phyloP scores from a whole-genome alignment of 495 filamentous ascomycete species.

The Annulohypoxylon maeteangense region DNA sequence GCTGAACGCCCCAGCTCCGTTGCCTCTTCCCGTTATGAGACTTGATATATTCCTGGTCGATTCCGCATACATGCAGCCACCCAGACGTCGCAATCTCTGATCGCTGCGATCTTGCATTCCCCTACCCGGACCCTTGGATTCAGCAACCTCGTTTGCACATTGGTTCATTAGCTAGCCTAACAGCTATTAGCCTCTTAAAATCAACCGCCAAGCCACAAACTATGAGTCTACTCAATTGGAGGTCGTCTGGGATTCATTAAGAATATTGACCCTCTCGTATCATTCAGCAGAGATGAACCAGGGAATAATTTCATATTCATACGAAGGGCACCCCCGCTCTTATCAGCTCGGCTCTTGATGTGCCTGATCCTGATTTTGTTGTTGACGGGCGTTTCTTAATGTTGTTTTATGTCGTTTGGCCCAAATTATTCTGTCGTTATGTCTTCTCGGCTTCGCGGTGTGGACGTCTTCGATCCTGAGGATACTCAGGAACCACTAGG shows the following conservation, averaged over 20 bases:
- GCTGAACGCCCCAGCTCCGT: conserved; percentile 28
- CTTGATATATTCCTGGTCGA: conserved; percentile 40
- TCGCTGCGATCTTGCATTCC: conserved; percentile 29
- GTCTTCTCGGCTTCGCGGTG: conserved; percentile 49
- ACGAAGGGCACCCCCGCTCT: conserved; percentile 30
- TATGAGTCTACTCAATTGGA: conserved; percentile 19
- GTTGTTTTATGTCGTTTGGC: conserved; percentile 4
- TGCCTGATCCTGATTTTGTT: neutral
- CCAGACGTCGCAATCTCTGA: conserved; percentile 38
- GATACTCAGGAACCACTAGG: conserved; percentile 33
- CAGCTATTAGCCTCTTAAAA: neutral
- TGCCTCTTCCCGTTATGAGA: conserved; percentile 34
- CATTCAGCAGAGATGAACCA: conserved; percentile 37
- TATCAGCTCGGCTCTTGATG: conserved; percentile 20
- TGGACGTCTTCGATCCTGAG: conserved; percentile 38
- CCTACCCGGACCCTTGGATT: conserved; percentile 36
- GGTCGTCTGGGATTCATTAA: conserved; percentile 10
- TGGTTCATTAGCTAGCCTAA: conserved; percentile 17
- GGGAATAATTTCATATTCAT: conserved; percentile 14
- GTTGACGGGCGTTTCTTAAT: conserved; percentile 33
- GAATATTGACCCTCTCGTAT: conserved; percentile 2
- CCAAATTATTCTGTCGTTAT: conserved; percentile 40
- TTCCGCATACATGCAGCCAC: conserved; percentile 40
- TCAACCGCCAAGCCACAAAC: conserved; percentile 24
- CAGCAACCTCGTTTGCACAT: conserved; percentile 43